These are phyloP conservation scores for Suillus weaverae DNA, from an alignment of 768 basidiomycete species.

Conservation along the genomic window DNA sequence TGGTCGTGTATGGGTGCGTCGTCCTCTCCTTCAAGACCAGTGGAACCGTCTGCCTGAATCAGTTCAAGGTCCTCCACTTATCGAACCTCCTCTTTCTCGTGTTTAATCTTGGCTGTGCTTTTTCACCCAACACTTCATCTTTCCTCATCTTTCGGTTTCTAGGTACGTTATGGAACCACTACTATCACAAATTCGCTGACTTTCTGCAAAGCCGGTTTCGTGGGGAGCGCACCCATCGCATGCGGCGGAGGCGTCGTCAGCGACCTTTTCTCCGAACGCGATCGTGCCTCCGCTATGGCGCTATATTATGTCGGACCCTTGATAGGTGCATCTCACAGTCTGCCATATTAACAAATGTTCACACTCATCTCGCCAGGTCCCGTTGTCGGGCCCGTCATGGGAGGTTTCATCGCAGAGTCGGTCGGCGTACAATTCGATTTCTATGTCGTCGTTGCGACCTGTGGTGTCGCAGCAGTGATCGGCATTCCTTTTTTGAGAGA, in stretches of 20 bases:
- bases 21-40: background rate
- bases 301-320: slow-evolving; percentile 65
- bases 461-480: background rate
- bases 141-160: slow-evolving; percentile 71
- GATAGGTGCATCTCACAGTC: slow-evolving; percentile 38
- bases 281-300: slow-evolving; percentile 70
- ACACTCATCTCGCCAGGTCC: slow-evolving; percentile 36
- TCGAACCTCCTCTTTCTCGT: background rate
- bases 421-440: background rate
- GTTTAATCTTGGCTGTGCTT: slow-evolving; percentile 45
- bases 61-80: slow-evolving; percentile 52
- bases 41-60: background rate
- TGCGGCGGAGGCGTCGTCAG: slow-evolving; percentile 64
- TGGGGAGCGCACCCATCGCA: slow-evolving; percentile 63
- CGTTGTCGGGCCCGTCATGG: slow-evolving; percentile 37
- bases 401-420: background rate
- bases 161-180: slow-evolving; percentile 36
- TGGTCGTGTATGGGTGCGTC: slow-evolving; percentile 44
- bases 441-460: background rate
- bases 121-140: slow-evolving; percentile 53
- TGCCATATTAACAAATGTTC: background rate
- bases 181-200: background rate
- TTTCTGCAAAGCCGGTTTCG: slow-evolving; percentile 52
- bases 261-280: slow-evolving; percentile 51
- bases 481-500: slow-evolving; percentile 61